These are phyloP conservation scores for Pachysandra terminalis DNA, from an alignment of 164 flowering plant species.

Conservation along the genomic window DNA sequence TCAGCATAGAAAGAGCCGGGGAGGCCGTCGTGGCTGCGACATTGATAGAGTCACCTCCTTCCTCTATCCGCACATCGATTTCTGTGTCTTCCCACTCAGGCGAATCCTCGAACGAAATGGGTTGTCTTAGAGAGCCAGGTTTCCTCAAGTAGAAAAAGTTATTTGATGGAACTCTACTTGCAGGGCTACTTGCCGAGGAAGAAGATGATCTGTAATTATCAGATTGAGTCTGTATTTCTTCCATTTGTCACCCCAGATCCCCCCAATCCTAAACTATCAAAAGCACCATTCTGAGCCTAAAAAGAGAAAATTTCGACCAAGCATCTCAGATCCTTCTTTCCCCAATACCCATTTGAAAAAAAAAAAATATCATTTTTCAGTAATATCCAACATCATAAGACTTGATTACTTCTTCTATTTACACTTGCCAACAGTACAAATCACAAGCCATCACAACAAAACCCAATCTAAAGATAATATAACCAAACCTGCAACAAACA, in stretches of 20 bases:
- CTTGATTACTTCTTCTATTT: background rate
- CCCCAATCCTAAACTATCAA: background rate
- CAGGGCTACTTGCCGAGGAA: constrained; percentile 92
- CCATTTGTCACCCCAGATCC: constrained; percentile 32
- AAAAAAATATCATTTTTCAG: too few relatives aligned
- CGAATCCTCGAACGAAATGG: constrained; percentile 96
- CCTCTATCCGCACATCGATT: constrained; percentile 67
- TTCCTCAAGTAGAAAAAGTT: constrained; percentile 84
- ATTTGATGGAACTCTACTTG: constrained; percentile 79
- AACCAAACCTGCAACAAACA: background rate
- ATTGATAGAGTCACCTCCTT: constrained; percentile 64
- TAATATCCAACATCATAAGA: background rate
- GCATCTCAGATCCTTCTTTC: background rate
- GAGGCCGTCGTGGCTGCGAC: constrained; percentile 64
- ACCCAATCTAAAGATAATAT: background rate
- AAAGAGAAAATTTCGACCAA: background rate
- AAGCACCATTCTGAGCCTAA: background rate
- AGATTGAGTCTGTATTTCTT: constrained; percentile 92
- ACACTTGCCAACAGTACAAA: background rate
- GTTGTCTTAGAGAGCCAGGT: constrained; percentile 79
- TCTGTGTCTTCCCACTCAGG: constrained; percentile 99
- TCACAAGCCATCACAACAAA: background rate
- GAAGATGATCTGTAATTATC: constrained; percentile 94
- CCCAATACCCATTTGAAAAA: background rate
- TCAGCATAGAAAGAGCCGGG: constrained; percentile 78